These are phyloP conservation scores for Candida dajiaensis DNA, from an alignment of 805 yeast species.

Conservation along the genomic window DNA sequence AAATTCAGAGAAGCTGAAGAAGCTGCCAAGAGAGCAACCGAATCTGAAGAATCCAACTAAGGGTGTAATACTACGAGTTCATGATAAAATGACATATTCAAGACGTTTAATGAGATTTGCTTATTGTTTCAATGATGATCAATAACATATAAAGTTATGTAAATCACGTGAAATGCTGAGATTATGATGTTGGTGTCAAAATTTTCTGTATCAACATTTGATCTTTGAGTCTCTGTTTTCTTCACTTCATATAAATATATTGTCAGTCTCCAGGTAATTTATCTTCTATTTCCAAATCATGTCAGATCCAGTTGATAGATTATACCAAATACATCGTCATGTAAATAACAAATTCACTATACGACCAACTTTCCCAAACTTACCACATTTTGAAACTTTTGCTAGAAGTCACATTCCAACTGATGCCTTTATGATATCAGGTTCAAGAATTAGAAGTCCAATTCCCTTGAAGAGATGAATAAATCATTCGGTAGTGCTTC, in stretches of 20 bases:
- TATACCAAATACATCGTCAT: slow-evolving; percentile 5
- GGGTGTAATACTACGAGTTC: neutral
- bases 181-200: neutral
- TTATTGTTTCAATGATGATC: no score
- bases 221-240: neutral
- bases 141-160: neutral
- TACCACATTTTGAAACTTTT: slow-evolving; percentile 3
- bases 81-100: neutral
- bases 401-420: neutral
- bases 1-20: slow-evolving; percentile 36
- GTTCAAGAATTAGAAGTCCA: neutral
- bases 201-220: neutral
- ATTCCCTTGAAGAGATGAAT: neutral
- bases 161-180: neutral
- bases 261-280: no score
- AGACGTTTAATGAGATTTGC: neutral
- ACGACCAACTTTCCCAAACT: slow-evolving; percentile 5
- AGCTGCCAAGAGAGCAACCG: slow-evolving; percentile 23
- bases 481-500: no score
- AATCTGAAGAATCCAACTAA: neutral
- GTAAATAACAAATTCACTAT: neutral
- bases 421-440: neutral
- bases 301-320: slow-evolving; percentile 8
- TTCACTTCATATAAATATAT: no score
- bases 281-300: no score